Conservation (phyloP, 2,329 filamentous ascomycete genomes). For the Fonsecaea nubica region DNA sequence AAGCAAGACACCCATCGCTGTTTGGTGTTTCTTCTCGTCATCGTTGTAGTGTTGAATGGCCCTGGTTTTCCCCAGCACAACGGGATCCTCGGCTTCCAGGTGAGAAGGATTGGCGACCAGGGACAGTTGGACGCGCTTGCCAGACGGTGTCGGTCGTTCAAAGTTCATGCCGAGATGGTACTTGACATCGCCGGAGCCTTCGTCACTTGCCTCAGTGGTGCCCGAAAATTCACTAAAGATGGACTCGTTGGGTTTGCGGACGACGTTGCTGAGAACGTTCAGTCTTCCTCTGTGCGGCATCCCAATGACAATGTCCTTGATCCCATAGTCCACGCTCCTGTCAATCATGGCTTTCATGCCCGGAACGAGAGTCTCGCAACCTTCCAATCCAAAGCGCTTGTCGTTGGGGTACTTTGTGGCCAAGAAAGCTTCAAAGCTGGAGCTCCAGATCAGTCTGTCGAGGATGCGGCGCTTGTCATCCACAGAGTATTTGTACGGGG, state of each 20-base stretch:
- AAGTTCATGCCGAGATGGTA: slow-evolving; percentile 99
- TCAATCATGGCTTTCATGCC: slow-evolving; percentile 99
- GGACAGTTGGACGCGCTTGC: slow-evolving; percentile 98
- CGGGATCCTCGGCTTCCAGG: slow-evolving; percentile 96
- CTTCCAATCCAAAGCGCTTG: slow-evolving; percentile 98
- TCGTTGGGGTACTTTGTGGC: slow-evolving; percentile 99
- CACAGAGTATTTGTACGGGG: slow-evolving; percentile 95
- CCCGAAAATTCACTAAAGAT: slow-evolving; percentile 99
- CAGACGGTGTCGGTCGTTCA: slow-evolving; percentile 94
- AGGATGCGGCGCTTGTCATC: slow-evolving; percentile 98
- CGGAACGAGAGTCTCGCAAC: slow-evolving; percentile 93
- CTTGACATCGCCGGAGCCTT: slow-evolving; percentile 98
- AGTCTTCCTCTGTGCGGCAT: slow-evolving; percentile 99
- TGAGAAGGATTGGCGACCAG: slow-evolving; percentile 98
- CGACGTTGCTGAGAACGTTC: slow-evolving; percentile 97
- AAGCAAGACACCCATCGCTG: slow-evolving; percentile 92
- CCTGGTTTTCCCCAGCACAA: slow-evolving; percentile 95
- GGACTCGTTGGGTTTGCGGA: slow-evolving; percentile 98
- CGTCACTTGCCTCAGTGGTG: slow-evolving; percentile 82
- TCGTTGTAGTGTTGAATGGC: slow-evolving; percentile 99
- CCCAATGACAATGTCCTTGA: slow-evolving; percentile 99
- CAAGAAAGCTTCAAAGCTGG: slow-evolving; percentile 94
- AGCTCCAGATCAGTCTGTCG: slow-evolving; percentile 97
- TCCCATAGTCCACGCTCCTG: slow-evolving; percentile 95
- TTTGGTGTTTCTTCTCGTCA: slow-evolving; percentile 85